These are phyloP conservation scores for Fomitiporia mediterranea DNA, from an alignment of 1,284 basidiomycete genomes.

Conservation along the genomic window DNA sequence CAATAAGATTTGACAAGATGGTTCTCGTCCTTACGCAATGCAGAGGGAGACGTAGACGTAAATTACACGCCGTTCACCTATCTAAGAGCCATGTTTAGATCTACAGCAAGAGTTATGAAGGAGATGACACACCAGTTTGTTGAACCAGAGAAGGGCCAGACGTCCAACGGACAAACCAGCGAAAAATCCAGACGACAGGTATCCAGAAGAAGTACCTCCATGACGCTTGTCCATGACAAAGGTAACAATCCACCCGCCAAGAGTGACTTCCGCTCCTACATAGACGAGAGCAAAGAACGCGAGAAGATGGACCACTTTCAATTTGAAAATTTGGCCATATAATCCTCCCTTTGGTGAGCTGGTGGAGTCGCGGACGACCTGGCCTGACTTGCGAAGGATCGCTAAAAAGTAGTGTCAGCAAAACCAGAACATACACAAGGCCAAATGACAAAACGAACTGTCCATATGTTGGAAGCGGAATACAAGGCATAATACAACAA, in stretches of 20 bases:
- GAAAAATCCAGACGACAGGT: constrained; percentile 52
- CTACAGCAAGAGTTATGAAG: not conserved
- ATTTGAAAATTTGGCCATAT: constrained; percentile 52
- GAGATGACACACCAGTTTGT: constrained; percentile 39
- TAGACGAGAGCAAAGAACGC: constrained; percentile 63
- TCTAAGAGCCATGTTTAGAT: constrained; percentile 34
- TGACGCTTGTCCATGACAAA: constrained; percentile 46
- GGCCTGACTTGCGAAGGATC: constrained; percentile 13
- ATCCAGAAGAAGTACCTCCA: constrained; percentile 46
- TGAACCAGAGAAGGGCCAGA: constrained; percentile 52
- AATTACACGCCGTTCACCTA: constrained; percentile 50
- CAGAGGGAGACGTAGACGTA: constrained; percentile 48
- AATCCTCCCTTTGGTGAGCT: constrained; percentile 37
- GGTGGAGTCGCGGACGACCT: constrained; percentile 36
- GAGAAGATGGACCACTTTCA: constrained; percentile 50
- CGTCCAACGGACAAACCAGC: constrained; percentile 59
- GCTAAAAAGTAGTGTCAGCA: constrained; percentile 22
- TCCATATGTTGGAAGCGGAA: constrained; percentile 51
- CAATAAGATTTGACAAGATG: not conserved
- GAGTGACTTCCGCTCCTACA: constrained; percentile 63
- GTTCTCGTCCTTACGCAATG: constrained; percentile 37
- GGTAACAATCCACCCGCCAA: constrained; percentile 64
- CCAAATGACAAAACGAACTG: constrained; percentile 31
- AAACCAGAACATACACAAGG: constrained; percentile 17
- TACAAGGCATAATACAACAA: constrained; percentile 38